phyloP scores from a whole-genome alignment of 2,329 filamentous ascomycete genomes.

The Aspergillus latus region DNA sequence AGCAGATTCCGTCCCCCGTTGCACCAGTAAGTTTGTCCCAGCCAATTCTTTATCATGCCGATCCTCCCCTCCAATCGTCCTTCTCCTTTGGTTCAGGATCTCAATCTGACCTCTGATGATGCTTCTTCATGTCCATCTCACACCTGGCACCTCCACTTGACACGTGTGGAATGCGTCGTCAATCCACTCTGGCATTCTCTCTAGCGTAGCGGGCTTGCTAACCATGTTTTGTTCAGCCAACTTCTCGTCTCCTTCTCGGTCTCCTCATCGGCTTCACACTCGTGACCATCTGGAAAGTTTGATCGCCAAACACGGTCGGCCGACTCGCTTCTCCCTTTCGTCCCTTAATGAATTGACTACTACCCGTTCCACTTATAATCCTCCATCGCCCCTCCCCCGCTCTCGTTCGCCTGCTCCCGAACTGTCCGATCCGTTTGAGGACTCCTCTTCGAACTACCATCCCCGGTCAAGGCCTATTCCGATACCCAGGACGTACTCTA shows the following conservation, averaged over 20 bases:
- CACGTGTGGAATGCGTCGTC: conserved; percentile 32
- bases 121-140: conserved; percentile 1
- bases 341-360: conserved; percentile 40
- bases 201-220: conserved; percentile 21
- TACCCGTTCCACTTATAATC: conserved; percentile 39
- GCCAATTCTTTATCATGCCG: not conserved
- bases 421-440: conserved; percentile 27
- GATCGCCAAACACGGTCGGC: conserved; percentile 40
- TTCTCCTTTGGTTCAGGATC: not conserved
- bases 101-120: conserved; percentile 3
- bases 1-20: conserved; percentile 20
- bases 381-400: conserved; percentile 28
- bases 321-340: conserved; percentile 40
- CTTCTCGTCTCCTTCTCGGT: conserved; percentile 21
- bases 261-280: conserved; percentile 28
- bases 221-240: conserved; percentile 28
- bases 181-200: conserved; percentile 8
- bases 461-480: conserved; percentile 37
- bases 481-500: conserved; percentile 31
- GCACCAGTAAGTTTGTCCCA: conserved; percentile 17
- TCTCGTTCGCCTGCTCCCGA: conserved; percentile 27
- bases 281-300: conserved; percentile 39
- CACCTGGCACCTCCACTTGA: conserved; percentile 23
- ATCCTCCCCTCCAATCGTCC: not conserved
- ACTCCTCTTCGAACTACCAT: conserved; percentile 24